These are phyloP conservation scores for Hyphopichia buzzinii DNA, from an alignment of 1,139 yeast species.

Conservation along the genomic window DNA sequence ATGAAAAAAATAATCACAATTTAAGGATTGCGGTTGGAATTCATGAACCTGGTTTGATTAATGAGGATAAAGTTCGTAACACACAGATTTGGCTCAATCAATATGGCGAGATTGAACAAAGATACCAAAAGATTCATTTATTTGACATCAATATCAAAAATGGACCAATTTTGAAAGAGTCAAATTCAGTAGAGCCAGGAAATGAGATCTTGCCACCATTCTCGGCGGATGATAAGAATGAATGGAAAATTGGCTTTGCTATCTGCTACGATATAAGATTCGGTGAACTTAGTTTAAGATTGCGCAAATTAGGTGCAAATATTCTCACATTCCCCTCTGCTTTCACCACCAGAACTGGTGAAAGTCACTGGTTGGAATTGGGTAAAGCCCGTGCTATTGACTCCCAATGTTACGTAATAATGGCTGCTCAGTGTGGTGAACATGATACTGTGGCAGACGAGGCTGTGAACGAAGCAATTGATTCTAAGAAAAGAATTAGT, in stretches of 20 bases:
- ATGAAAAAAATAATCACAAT: slow-evolving; percentile 9
- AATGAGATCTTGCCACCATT: slow-evolving; percentile 53
- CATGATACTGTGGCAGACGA: slow-evolving; percentile 50
- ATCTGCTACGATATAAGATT: slow-evolving; percentile 89
- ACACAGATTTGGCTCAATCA: slow-evolving; percentile 69
- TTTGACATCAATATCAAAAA: slow-evolving; percentile 83
- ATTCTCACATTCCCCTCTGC: slow-evolving; percentile 85
- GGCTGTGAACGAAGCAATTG: slow-evolving; percentile 28
- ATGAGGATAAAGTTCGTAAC: slow-evolving; percentile 54
- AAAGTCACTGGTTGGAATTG: slow-evolving; percentile 82
- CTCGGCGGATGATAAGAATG: slow-evolving; percentile 6
- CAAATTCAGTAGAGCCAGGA: slow-evolving; percentile 83
- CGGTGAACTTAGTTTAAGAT: slow-evolving; percentile 71
- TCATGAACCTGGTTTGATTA: slow-evolving; percentile 61
- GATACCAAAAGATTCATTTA: slow-evolving; percentile 83
- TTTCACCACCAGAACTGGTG: slow-evolving; percentile 87
- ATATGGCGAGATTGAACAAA: slow-evolving; percentile 58
- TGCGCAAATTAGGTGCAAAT: slow-evolving; percentile 73
- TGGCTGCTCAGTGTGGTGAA: slow-evolving; percentile 89
- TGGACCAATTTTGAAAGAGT: slow-evolving; percentile 74
- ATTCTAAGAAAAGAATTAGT: slow-evolving; percentile 43
- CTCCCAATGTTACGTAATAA: slow-evolving; percentile 79
- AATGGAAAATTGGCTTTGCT: slow-evolving; percentile 66
- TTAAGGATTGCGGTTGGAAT: slow-evolving; percentile 60
- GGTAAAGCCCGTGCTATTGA: slow-evolving; percentile 86